Evolutionary conservation across 805 yeast genomes (phyloP).

Genomic region (Metschnikowia matae): DNA sequence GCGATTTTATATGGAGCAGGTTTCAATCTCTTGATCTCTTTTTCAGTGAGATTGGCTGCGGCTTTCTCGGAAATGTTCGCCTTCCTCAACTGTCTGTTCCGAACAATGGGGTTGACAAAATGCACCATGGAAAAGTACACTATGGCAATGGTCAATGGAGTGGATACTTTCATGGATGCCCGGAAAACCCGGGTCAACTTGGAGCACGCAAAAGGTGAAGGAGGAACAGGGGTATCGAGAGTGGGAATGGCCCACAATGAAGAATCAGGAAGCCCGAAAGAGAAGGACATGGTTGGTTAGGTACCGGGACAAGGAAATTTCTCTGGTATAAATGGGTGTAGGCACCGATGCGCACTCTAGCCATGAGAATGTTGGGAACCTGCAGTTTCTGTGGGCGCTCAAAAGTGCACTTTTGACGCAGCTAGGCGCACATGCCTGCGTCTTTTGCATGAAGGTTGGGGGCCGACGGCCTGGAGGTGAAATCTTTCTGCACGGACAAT

Average conservation of each 20-base stretch:
- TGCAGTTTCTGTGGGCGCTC: background rate
- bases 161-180: slow-evolving; percentile 43
- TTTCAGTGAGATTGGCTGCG: slow-evolving; percentile 17
- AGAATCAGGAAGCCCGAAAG: slow-evolving; percentile 33
- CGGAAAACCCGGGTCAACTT: slow-evolving; percentile 35
- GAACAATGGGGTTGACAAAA: slow-evolving; percentile 43
- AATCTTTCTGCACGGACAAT: background rate
- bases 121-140: slow-evolving; percentile 59
- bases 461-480: background rate
- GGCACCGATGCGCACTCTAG: slow-evolving; percentile 2
- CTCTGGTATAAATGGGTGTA: background rate
- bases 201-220: slow-evolving; percentile 31
- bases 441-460: background rate
- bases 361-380: slow-evolving; percentile 4
- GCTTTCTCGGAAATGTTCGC: slow-evolving; percentile 20
- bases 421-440: background rate
- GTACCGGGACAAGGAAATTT: background rate
- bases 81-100: slow-evolving; percentile 41
- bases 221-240: slow-evolving; percentile 28
- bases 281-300: slow-evolving; percentile 13
- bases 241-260: slow-evolving; percentile 31
- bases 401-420: background rate
- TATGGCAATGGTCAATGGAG: slow-evolving; percentile 56
- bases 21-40: slow-evolving; percentile 36
- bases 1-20: slow-evolving; percentile 54